Evolutionary conservation across 1,139 yeast genomes (phyloP).

Genomic region (Citeromyces hawaiiensis): DNA sequence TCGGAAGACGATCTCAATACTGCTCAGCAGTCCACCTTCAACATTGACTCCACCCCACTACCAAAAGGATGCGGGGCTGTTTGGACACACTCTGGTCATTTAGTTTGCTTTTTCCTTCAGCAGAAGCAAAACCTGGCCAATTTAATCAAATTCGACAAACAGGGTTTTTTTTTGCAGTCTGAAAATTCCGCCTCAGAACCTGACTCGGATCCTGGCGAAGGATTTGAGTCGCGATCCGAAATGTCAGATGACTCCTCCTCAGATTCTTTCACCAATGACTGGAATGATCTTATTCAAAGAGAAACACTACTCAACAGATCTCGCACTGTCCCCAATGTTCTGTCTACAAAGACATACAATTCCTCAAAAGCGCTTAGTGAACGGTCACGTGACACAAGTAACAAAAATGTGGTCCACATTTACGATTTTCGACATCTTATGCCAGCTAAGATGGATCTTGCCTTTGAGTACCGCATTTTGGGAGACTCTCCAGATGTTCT

Average conservation of each 20-base stretch:
- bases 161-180: conserved; percentile 21
- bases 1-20: conserved; percentile 6
- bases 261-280: conserved; percentile 17
- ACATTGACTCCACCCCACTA: conserved; percentile 71
- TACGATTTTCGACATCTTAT: conserved; percentile 57
- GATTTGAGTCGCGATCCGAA: neutral
- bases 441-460: conserved; percentile 69
- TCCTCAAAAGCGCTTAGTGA: neutral
- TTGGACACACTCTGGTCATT: conserved; percentile 70
- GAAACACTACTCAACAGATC: conserved; percentile 9
- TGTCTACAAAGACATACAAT: neutral
- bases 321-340: neutral
- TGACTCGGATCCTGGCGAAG: neutral
- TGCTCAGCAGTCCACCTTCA: conserved; percentile 4
- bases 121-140: conserved; percentile 22
- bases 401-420: conserved; percentile 42
- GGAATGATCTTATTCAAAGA: conserved; percentile 24
- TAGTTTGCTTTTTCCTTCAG: conserved; percentile 68
- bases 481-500: conserved; percentile 56
- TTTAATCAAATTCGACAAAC: conserved; percentile 20
- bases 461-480: conserved; percentile 57
- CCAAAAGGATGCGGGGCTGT: conserved; percentile 91
- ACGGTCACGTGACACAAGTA: conserved; percentile 2
- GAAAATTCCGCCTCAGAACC: conserved; percentile 2
- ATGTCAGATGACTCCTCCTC: conserved; percentile 2